Conservation (phyloP, 2,329 filamentous ascomycete species). For the Magnaporthales sp. region DNA sequence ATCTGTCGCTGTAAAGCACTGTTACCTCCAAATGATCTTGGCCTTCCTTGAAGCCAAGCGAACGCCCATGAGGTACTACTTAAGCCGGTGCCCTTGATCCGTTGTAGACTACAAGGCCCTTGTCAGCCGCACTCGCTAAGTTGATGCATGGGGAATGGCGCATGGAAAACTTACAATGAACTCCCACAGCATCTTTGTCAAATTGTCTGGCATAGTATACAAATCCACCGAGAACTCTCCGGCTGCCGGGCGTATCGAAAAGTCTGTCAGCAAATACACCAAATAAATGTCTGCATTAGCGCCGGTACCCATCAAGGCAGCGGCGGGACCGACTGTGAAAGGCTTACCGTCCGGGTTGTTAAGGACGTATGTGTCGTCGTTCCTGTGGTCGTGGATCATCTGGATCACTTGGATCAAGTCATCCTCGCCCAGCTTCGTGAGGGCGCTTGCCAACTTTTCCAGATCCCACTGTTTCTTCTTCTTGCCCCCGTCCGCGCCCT, state of each 20-base stretch:
- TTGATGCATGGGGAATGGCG: background rate
- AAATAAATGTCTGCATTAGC: constrained; percentile 15
- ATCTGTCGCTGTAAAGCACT: background rate
- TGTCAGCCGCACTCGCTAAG: background rate
- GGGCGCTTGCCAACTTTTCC: constrained; percentile 89
- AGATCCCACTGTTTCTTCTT: constrained; percentile 76
- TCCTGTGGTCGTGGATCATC: constrained; percentile 97
- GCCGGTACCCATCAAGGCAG: constrained; percentile 1
- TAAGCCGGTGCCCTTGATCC: constrained; percentile 6
- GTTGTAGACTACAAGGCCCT: constrained; percentile 3
- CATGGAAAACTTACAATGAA: constrained; percentile 47
- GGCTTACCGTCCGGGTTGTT: constrained; percentile 87
- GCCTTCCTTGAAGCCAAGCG: background rate
- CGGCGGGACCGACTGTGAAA: constrained; percentile 6
- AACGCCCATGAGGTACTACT: background rate
- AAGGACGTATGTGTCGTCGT: constrained; percentile 87
- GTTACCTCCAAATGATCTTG: background rate
- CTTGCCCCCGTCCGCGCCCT: constrained; percentile 58
- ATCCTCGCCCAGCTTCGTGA: constrained; percentile 85
- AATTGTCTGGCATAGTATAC: constrained; percentile 84
- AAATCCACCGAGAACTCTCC: constrained; percentile 98
- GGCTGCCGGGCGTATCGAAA: constrained; percentile 37
- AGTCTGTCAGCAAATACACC: constrained; percentile 20
- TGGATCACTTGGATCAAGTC: constrained; percentile 92
- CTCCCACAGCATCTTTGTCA: constrained; percentile 95